phyloP scores from a whole-genome alignment of 2,329 filamentous ascomycete genomes.

The Scedosporium boydii region DNA sequence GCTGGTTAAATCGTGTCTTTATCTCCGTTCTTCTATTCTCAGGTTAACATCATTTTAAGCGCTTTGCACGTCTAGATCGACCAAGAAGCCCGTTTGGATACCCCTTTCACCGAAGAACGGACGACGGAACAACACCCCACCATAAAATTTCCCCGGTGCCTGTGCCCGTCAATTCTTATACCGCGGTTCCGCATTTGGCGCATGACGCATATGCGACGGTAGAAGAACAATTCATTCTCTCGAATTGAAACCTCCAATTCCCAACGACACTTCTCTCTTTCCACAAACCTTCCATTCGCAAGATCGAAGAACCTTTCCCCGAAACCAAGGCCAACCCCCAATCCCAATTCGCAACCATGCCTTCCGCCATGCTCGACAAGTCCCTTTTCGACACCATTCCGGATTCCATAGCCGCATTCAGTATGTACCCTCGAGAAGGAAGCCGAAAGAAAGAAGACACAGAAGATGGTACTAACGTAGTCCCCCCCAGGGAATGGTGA shows the following conservation, averaged over 20 bases:
- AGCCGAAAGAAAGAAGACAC: background rate
- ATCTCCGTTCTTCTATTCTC: too few species aligned
- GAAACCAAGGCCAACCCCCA: background rate
- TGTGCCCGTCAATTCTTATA: conserved; percentile 3
- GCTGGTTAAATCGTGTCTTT: background rate
- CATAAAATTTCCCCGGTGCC: background rate
- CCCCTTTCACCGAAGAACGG: background rate
- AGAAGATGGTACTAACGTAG: conserved; percentile 6
- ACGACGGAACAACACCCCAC: background rate
- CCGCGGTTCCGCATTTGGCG: conserved; percentile 5
- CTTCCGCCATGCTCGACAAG: conserved; percentile 37
- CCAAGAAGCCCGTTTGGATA: background rate
- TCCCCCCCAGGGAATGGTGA: conserved; percentile 57
- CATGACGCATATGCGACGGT: conserved; percentile 2
- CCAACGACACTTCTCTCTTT: background rate
- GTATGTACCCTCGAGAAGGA: conserved; percentile 31
- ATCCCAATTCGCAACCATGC: conserved; percentile 28
- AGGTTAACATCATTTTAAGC: too few species aligned
- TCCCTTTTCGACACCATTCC: conserved; percentile 56
- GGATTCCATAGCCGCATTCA: conserved; percentile 54
- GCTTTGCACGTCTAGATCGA: background rate
- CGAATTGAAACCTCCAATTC: background rate
- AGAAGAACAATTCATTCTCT: background rate
- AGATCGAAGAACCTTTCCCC: background rate
- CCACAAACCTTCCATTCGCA: background rate